Percentiles rank a stretch among this genome's conserved stretches.
Evolutionary conservation across 345 rosid species (phyloP).

Genomic region (Syzygium jambos): DNA sequence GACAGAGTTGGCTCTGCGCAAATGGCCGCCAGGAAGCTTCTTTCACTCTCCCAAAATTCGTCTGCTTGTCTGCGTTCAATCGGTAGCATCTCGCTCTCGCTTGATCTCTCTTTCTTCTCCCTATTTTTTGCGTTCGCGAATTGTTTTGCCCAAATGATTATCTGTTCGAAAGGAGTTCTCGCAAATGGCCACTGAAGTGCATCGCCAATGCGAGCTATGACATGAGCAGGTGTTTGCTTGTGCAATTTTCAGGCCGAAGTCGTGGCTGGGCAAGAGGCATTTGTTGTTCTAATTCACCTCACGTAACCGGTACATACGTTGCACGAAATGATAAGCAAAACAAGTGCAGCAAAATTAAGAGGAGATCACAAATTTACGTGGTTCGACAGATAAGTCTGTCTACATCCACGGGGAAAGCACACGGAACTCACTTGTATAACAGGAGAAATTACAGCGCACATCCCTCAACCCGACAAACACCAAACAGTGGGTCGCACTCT

Average conservation of each 20-base stretch:
- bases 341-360: too few relatives aligned
- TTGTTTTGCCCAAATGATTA: too few relatives aligned
- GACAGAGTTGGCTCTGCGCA: neutral
- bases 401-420: too few relatives aligned
- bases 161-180: neutral
- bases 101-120: neutral
- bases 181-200: neutral
- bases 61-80: neutral
- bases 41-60: neutral
- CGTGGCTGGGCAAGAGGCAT: constrained; percentile 22
- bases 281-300: too few relatives aligned
- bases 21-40: neutral
- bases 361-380: too few relatives aligned
- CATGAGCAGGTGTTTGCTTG: neutral
- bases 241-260: constrained; percentile 27
- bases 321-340: too few relatives aligned
- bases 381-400: too few relatives aligned
- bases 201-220: neutral
- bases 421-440: too few relatives aligned
- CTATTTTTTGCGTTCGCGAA: neutral
- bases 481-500: too few relatives aligned
- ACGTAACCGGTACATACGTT: too few relatives aligned
- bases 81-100: neutral
- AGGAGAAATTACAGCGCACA: too few relatives aligned
- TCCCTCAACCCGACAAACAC: too few relatives aligned